These are phyloP conservation scores for Mallotus repandus DNA, from an alignment of 441 rosid genomes.

Conservation along the genomic window DNA sequence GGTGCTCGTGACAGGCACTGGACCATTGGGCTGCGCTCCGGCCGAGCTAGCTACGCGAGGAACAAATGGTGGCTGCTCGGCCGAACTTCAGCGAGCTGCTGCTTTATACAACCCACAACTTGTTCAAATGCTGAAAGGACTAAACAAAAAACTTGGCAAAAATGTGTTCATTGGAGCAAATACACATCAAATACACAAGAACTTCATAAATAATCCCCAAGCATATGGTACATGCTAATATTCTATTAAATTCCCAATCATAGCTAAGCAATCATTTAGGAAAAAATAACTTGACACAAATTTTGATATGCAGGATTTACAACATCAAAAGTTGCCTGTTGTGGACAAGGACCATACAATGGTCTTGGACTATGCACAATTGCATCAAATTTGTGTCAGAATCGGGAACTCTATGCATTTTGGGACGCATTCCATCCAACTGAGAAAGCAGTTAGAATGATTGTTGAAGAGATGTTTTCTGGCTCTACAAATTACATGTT, in stretches of 20 bases:
- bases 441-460: constrained; percentile 28
- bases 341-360: constrained; percentile 32
- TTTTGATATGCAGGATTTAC: constrained; percentile 21
- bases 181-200: constrained; percentile 41
- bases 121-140: constrained; percentile 37
- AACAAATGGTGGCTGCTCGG: constrained; percentile 45
- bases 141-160: constrained; percentile 42
- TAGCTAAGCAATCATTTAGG: too few relatives aligned
- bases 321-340: constrained; percentile 22
- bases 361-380: constrained; percentile 32
- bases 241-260: too few relatives aligned
- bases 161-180: constrained; percentile 54
- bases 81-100: constrained; percentile 52
- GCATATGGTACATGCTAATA: constrained; percentile 33
- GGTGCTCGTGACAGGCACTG: constrained; percentile 75
- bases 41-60: constrained; percentile 56
- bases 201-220: constrained; percentile 51
- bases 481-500: constrained; percentile 29
- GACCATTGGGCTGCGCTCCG: constrained; percentile 81
- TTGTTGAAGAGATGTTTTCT: constrained; percentile 20
- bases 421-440: constrained; percentile 42
- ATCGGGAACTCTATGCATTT: constrained; percentile 25
- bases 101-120: constrained; percentile 60
- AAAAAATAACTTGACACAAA: not conserved
- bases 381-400: constrained; percentile 30